Evolutionary conservation across 2,329 filamentous ascomycete genomes (phyloP).

Genomic region (Aspergillus aculeatinus): DNA sequence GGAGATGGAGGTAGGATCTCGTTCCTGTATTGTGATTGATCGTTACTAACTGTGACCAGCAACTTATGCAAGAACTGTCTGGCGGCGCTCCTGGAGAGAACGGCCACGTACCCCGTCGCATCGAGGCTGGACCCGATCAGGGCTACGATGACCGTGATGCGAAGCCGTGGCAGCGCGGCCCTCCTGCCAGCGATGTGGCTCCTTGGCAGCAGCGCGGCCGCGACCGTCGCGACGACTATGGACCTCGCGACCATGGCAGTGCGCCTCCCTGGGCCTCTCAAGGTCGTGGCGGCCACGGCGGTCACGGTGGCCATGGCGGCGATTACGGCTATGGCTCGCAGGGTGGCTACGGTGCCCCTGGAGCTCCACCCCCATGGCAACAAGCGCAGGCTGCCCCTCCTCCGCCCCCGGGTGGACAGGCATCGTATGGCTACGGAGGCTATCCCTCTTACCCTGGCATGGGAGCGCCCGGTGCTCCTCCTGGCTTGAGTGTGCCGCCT

Average conservation of each 20-base stretch:
- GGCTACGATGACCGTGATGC: constrained; percentile 53
- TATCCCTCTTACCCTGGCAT: constrained; percentile 51
- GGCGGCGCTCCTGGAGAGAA: constrained; percentile 63
- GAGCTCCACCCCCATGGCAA: constrained; percentile 62
- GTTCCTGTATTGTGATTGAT: not conserved
- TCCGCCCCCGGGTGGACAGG: constrained; percentile 40
- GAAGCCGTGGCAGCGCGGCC: constrained; percentile 84
- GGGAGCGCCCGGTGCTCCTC: constrained; percentile 56
- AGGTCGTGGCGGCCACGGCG: constrained; percentile 45
- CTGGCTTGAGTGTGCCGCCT: constrained; percentile 43
- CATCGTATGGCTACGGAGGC: constrained; percentile 58
- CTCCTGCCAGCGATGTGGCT: constrained; percentile 72
- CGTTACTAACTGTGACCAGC: constrained; percentile 48
- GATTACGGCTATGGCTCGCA: constrained; percentile 44
- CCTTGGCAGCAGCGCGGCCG: constrained; percentile 67
- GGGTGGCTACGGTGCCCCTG: constrained; percentile 41
- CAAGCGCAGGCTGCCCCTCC: constrained; percentile 58
- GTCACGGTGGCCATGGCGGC: constrained; percentile 21
- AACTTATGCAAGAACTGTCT: constrained; percentile 96
- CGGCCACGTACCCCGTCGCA: constrained; percentile 68
- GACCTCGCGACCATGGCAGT: constrained; percentile 38
- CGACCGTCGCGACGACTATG: constrained; percentile 55
- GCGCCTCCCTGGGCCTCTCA: constrained; percentile 36
- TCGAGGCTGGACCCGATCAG: constrained; percentile 76
- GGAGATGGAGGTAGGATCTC: constrained; percentile 79